Evolutionary conservation across 1,284 basidiomycete species (phyloP).

Genomic region (Cryptococcus sp.): DNA sequence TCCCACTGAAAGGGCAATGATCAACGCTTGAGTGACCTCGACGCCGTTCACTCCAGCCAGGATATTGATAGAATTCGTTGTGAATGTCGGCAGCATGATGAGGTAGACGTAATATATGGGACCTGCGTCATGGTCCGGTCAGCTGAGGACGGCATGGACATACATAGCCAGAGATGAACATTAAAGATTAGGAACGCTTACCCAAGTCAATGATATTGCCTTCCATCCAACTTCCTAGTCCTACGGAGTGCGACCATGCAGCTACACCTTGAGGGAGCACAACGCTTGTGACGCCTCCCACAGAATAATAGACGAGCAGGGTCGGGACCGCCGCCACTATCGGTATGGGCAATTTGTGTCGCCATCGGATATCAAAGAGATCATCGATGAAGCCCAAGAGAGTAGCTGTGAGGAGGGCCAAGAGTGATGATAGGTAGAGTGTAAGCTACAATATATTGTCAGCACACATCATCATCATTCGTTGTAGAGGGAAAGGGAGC

Average conservation of each 20-base stretch:
- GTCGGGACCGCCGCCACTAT: constrained; percentile 93
- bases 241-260: constrained; percentile 57
- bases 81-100: constrained; percentile 91
- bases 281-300: constrained; percentile 89
- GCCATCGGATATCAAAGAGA: constrained; percentile 97
- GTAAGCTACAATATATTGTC: constrained; percentile 63
- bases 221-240: constrained; percentile 28
- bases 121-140: constrained; percentile 57
- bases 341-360: constrained; percentile 96
- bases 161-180: background rate
- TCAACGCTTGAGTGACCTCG: constrained; percentile 87
- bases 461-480: background rate
- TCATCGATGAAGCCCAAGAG: constrained; percentile 96
- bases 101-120: constrained; percentile 97
- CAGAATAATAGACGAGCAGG: constrained; percentile 93
- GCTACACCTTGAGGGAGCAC: constrained; percentile 84
- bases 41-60: constrained; percentile 97
- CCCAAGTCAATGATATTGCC: constrained; percentile 85
- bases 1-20: constrained; percentile 88
- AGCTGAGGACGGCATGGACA: background rate
- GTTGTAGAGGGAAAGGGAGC: background rate
- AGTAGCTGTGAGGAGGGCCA: constrained; percentile 88
- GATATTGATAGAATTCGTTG: constrained; percentile 98
- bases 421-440: constrained; percentile 86
- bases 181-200: constrained; percentile 48